Percentiles rank a stretch among this genome's conserved stretches.
Evolutionary conservation across 129 eudicot species (phyloP).

Genomic region (Artemisia annua): DNA sequence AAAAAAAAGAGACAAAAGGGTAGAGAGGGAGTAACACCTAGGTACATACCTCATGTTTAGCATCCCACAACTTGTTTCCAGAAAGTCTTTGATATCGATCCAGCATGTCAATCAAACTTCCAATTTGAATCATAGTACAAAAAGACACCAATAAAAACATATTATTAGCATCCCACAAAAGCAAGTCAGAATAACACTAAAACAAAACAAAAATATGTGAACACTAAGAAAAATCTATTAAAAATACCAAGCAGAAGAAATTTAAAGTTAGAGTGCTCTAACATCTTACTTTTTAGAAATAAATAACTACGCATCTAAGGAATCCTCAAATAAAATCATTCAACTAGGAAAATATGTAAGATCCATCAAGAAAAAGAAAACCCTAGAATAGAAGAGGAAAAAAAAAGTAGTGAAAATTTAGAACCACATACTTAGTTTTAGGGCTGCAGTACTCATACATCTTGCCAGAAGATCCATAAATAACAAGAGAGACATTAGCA

Average conservation of each 20-base stretch:
- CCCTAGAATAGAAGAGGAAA: neutral
- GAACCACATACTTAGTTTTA: constrained; percentile 49
- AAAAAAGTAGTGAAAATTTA: neutral
- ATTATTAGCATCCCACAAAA: neutral
- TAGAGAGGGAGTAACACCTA: constrained; percentile 19
- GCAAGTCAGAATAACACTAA: neutral
- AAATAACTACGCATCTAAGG: too few relatives aligned
- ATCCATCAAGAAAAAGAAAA: neutral
- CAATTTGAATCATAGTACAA: neutral
- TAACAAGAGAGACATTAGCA: constrained; percentile 77
- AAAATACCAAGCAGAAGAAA: too few relatives aligned
- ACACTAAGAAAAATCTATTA: too few relatives aligned
- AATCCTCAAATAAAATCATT: too few relatives aligned
- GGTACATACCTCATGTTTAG: constrained; percentile 83
- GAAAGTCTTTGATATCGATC: constrained; percentile 71
- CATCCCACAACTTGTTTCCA: constrained; percentile 94
- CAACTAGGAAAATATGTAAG: neutral
- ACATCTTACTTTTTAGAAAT: too few relatives aligned
- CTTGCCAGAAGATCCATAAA: constrained; percentile 74
- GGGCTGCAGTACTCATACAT: constrained; percentile 83
- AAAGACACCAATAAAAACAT: neutral
- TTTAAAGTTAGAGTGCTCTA: too few relatives aligned
- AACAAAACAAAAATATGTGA: too few relatives aligned
- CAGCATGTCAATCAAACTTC: constrained; percentile 64
- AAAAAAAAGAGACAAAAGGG: constrained; percentile 27